These are phyloP conservation scores for Suhomyces taliae DNA, from an alignment of 1,139 yeast genomes.

Conservation along the genomic window DNA sequence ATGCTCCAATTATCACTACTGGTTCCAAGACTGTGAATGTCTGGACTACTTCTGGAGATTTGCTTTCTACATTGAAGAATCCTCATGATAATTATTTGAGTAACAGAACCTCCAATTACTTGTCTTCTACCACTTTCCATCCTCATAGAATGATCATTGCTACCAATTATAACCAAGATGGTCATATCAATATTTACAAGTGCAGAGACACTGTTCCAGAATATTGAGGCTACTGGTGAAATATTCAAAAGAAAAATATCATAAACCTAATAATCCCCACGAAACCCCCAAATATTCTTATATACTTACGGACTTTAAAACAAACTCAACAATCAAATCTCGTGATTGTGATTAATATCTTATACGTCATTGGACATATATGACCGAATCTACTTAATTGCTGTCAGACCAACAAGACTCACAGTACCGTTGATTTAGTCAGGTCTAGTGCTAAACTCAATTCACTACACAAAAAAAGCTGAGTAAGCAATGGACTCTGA, in stretches of 20 bases:
- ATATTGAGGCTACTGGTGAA: constrained; percentile 20
- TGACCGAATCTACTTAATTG: no score
- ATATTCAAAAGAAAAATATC: background rate
- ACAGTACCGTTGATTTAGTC: no score
- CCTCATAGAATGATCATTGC: constrained; percentile 96
- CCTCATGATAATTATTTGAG: constrained; percentile 48
- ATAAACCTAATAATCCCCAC: no score
- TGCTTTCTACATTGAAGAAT: constrained; percentile 61
- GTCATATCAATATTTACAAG: constrained; percentile 64
- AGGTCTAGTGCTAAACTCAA: no score
- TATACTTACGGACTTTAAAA: no score
- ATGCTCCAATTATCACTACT: constrained; percentile 89
- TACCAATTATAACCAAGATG: constrained; percentile 77
- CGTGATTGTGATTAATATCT: no score
- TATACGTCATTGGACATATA: no score
- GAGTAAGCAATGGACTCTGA: no score
- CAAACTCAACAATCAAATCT: no score
- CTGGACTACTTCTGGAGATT: constrained; percentile 85
- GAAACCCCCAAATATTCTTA: no score
- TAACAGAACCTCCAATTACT: constrained; percentile 50
- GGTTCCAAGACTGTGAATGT: constrained; percentile 81
- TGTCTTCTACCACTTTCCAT: constrained; percentile 74
- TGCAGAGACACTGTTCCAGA: constrained; percentile 44
- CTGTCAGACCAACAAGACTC: no score
- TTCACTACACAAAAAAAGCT: no score